Conservation (phyloP, 2,329 filamentous ascomycete genomes). For the Phaeosphaeriaceae sp. region DNA sequence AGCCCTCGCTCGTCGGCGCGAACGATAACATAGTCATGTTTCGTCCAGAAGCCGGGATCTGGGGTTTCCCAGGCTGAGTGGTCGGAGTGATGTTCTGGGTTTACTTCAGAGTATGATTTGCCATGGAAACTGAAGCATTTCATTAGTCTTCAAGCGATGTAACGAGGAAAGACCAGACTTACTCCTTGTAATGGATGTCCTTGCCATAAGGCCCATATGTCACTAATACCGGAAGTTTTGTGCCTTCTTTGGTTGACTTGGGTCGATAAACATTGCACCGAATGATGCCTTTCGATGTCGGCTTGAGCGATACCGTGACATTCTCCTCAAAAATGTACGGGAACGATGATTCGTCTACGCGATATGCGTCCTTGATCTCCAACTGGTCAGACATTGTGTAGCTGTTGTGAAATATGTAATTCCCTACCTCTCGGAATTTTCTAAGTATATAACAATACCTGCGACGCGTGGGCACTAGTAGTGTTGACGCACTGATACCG, state of each 20-base stretch:
- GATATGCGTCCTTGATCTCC: constrained; percentile 41
- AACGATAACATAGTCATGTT: constrained; percentile 47
- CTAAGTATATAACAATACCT: constrained; percentile 24
- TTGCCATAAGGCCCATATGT: constrained; percentile 79
- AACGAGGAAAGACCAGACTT: constrained; percentile 7
- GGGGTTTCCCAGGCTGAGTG: constrained; percentile 56
- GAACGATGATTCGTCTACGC: constrained; percentile 43
- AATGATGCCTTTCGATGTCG: constrained; percentile 49
- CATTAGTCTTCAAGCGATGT: constrained; percentile 4
- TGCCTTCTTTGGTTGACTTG: constrained; percentile 42
- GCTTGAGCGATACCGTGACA: constrained; percentile 54
- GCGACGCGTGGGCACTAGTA: constrained; percentile 12
- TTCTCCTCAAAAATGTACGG: constrained; percentile 60
- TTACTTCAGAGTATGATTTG: constrained; percentile 53
- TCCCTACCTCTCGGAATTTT: background rate
- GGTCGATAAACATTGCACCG: constrained; percentile 61
- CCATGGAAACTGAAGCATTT: constrained; percentile 52
- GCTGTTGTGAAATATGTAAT: background rate
- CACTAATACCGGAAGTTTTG: constrained; percentile 65
- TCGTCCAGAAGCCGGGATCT: constrained; percentile 50
- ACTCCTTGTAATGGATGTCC: constrained; percentile 68
- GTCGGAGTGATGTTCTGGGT: constrained; percentile 43
- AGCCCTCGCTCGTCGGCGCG: constrained; percentile 59
- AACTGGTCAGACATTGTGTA: constrained; percentile 33
- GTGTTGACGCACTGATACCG: constrained; percentile 9